Evolutionary conservation across 225 moss, liverwort and hornwort genomes (phyloP).

Genomic region (Marchantia polymorpha): DNA sequence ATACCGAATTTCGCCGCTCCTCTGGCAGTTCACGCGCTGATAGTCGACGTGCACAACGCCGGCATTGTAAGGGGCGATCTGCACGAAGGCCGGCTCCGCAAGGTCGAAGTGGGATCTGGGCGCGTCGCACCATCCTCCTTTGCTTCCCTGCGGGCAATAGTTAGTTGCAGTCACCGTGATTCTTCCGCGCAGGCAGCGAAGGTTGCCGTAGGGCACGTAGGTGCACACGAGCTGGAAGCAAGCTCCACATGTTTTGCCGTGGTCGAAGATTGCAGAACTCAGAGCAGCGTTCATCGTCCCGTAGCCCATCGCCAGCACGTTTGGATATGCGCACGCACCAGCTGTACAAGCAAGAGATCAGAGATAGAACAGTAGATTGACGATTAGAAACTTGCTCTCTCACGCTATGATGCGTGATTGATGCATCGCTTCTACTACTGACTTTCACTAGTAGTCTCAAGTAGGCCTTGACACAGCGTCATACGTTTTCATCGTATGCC

Average conservation of each 20-base stretch:
- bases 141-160: slow-evolving; percentile 28
- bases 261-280: slow-evolving; percentile 1
- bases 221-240: slow-evolving; percentile 14
- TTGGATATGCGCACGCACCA: slow-evolving; percentile 16
- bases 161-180: slow-evolving; percentile 34
- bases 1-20: slow-evolving; percentile 44
- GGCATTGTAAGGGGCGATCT: slow-evolving; percentile 12
- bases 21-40: slow-evolving; percentile 41
- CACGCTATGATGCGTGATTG: too few species aligned
- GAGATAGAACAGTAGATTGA: too few species aligned
- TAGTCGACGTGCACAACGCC: slow-evolving; percentile 19
- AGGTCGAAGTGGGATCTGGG: slow-evolving; percentile 35
- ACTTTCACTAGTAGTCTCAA: too few species aligned
- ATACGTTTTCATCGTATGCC: too few species aligned
- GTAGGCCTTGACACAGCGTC: too few species aligned
- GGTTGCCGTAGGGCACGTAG: background rate
- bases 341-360: background rate
- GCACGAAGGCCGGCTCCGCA: slow-evolving; percentile 29
- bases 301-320: slow-evolving; percentile 14
- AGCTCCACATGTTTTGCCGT: slow-evolving; percentile 10
- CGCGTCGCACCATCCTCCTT: slow-evolving; percentile 36
- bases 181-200: background rate
- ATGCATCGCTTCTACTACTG: too few species aligned
- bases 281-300: slow-evolving; percentile 2
- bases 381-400: too few species aligned